phyloP scores from a whole-genome alignment of 75 land plant species.

The Selaginella tamariscina region DNA sequence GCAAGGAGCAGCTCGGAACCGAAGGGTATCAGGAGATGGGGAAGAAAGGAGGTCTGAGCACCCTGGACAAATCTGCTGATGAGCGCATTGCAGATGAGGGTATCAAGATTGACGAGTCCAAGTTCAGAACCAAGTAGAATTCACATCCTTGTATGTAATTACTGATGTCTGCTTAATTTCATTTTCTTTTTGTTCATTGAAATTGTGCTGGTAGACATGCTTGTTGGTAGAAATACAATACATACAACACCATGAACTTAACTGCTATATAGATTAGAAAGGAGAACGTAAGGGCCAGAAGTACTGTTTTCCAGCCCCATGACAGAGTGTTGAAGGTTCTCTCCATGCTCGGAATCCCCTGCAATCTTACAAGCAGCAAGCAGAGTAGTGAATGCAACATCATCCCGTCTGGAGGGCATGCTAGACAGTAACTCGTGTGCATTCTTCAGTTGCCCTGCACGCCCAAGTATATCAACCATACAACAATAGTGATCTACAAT shows the following conservation, averaged over 20 bases:
- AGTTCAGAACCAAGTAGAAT: constrained; percentile 34
- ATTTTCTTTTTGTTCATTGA: neutral
- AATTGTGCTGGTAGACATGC: too few species aligned
- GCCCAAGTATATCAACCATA: neutral
- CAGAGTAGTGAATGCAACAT: neutral
- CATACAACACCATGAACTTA: too few species aligned
- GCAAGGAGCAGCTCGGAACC: constrained; percentile 47
- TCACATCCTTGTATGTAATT: too few species aligned
- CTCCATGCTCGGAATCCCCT: neutral
- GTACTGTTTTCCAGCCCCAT: too few species aligned
- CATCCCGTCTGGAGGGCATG: neutral
- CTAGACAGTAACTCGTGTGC: neutral
- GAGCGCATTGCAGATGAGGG: constrained; percentile 46
- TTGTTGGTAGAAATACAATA: too few species aligned
- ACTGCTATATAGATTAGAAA: too few species aligned
- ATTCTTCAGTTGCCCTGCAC: neutral
- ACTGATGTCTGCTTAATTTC: neutral
- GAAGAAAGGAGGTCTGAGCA: constrained; percentile 48
- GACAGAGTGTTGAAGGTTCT: too few species aligned
- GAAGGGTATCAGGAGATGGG: constrained; percentile 80
- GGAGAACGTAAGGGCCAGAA: too few species aligned
- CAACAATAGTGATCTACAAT: neutral
- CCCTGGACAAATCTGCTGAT: constrained; percentile 40
- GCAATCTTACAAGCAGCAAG: neutral
- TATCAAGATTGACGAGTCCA: constrained; percentile 52